Conservation (phyloP, 306 rosid genomes). For the Carpinus fangiana region DNA sequence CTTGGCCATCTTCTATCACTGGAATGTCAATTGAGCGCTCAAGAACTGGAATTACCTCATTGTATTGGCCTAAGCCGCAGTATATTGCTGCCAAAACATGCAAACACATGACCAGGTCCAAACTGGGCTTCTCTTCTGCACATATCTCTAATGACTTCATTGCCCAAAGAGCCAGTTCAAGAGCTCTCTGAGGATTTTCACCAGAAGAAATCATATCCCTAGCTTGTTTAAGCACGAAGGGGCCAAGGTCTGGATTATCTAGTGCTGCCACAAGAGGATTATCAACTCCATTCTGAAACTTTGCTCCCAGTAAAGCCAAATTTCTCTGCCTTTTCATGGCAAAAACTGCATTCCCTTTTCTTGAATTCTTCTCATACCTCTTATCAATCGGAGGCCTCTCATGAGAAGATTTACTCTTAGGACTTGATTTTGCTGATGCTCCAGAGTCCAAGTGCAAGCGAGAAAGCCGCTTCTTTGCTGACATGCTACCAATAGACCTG, state of each 20-base stretch:
- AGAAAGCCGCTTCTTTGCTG: slow-evolving; percentile 29
- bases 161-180: slow-evolving; percentile 63
- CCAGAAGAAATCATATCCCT: slow-evolving; percentile 73
- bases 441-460: slow-evolving; percentile 27
- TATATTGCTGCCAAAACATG: slow-evolving; percentile 80
- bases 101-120: slow-evolving; percentile 80
- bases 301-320: slow-evolving; percentile 38
- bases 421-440: slow-evolving; percentile 42
- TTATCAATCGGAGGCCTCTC: slow-evolving; percentile 45
- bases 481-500: slow-evolving; percentile 28
- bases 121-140: slow-evolving; percentile 49
- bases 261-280: slow-evolving; percentile 36
- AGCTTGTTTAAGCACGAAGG: slow-evolving; percentile 63
- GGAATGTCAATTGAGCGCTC: slow-evolving; percentile 86
- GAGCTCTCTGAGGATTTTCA: slow-evolving; percentile 56
- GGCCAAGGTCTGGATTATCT: slow-evolving; percentile 68
- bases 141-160: slow-evolving; percentile 65
- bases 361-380: slow-evolving; percentile 43
- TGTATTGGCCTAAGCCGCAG: slow-evolving; percentile 62
- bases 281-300: slow-evolving; percentile 44
- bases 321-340: slow-evolving; percentile 50
- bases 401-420: slow-evolving; percentile 30
- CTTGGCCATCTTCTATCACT: slow-evolving; percentile 65
- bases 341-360: slow-evolving; percentile 41
- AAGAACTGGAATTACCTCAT: slow-evolving; percentile 69